Percentiles rank a stretch among this genome's conserved stretches.
phyloP scores from a whole-genome alignment of 495 filamentous ascomycete genomes.

The Amniculicola lignicola region DNA sequence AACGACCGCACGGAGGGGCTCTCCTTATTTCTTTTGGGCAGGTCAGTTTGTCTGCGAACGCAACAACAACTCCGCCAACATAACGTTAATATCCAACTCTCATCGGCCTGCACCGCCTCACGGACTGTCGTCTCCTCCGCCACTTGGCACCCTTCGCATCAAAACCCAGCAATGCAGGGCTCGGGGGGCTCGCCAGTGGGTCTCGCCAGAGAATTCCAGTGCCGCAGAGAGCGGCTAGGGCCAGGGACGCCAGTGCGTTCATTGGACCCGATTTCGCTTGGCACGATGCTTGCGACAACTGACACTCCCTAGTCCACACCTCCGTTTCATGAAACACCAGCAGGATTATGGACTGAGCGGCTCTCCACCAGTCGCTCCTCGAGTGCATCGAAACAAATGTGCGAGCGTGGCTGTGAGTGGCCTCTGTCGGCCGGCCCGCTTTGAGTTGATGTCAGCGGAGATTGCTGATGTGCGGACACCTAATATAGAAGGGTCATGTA shows the following conservation, averaged over 20 bases:
- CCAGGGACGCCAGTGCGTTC: neutral
- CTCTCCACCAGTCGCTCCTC: constrained; percentile 6
- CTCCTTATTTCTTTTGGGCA: neutral
- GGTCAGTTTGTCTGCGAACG: too few relatives aligned
- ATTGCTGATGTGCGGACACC: constrained; percentile 9
- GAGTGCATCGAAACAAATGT: constrained; percentile 13
- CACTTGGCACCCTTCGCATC: neutral
- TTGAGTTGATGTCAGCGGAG: neutral
- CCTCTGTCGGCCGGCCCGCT: constrained; percentile 1
- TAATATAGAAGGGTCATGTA: constrained; percentile 8
- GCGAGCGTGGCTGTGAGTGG: neutral
- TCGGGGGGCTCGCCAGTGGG: constrained; percentile 10
- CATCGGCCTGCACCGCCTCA: neutral
- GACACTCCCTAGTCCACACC: constrained; percentile 24
- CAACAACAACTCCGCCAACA: too few relatives aligned
- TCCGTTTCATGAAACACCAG: constrained; percentile 26
- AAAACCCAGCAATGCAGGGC: constrained; percentile 14
- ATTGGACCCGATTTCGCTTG: constrained; percentile 1
- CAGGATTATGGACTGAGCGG: constrained; percentile 3
- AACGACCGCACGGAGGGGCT: neutral
- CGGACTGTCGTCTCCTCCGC: neutral
- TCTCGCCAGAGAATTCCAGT: constrained; percentile 1
- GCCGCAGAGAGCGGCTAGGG: constrained; percentile 5
- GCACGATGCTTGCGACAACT: constrained; percentile 2
- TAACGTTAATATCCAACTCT: neutral